Base-by-base conservation (phyloP, 2,329 filamentous ascomycete genomes). In the Fusarium citri region DNA sequence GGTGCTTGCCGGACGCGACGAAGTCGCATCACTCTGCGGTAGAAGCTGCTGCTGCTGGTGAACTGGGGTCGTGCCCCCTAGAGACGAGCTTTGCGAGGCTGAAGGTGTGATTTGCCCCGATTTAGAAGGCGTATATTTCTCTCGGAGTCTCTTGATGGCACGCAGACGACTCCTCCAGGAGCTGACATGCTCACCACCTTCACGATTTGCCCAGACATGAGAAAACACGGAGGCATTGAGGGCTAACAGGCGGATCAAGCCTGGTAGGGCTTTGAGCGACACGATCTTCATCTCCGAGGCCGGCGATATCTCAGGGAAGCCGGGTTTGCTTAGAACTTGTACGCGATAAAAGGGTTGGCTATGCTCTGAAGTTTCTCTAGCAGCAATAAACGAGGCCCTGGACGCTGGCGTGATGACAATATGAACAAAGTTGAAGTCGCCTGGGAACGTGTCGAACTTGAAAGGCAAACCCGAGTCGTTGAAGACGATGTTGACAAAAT, bases 401-500 rank as follows among this genome's bases (percentile, higher is more conserved):
- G 94, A 94, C 66, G 94, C 92, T 1, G 96, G 96, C 4, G 93
- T 93, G 76, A 99, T 95, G 73, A 98, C 92, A 74, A 99, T 98
- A 78, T 98, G 94, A 77, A 99, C 94, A 76, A 93, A 97, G 77
- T 98, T 98, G 84, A 99, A 97, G 60, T 95, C 92, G 1, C 94
- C 97, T 1, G 94, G 94, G 74, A 99, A 97, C 0, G 93, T 97
- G 77, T 97, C 89, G 77, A 97, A 97, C 56, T 88, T 87, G 82
- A 97, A 98, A 0, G 92, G 91, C 49, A 91, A 80, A n/a, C 96
- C 95, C 4, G 94, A 98, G 76, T 97, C 94, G 78, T 99, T 99
- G 86, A 97, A 99, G 61, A 99, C 91, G 73, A 99, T 97, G 78
- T 97, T 98, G 77, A 99, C 96, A 78, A 93, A 97, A 79, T 98